Percentiles rank a stretch among this genome's conserved stretches.
Conservation (phyloP, 306 rosid species). For the Quercus agrifolia region DNA sequence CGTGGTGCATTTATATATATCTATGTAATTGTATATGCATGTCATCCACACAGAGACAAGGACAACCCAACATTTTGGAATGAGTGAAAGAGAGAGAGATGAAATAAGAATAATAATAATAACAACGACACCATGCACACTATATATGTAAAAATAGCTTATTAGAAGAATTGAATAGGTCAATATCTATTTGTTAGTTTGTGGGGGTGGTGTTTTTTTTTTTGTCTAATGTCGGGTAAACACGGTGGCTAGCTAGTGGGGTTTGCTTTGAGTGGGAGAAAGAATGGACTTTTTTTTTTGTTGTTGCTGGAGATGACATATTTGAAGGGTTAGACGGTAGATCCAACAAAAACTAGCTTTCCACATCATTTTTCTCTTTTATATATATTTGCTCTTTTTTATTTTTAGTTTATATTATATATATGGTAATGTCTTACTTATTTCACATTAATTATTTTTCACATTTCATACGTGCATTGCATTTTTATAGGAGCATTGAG, state of each 20-base stretch:
- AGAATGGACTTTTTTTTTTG: not conserved
- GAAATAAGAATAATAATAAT: not conserved
- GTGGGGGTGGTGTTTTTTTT: conserved; percentile 2
- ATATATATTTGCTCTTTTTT: not conserved
- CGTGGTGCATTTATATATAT: no score
- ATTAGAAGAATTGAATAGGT: not conserved
- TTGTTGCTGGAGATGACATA: not conserved
- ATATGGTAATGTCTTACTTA: no score
- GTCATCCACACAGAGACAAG: conserved; percentile 3
- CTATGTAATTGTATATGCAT: no score
- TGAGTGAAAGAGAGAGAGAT: not conserved
- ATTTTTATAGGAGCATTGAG: no score
- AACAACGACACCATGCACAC: no score
- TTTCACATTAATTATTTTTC: no score
- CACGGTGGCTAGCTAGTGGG: not conserved
- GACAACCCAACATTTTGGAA: conserved; percentile 6
- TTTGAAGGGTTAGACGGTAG: not conserved
- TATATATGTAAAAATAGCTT: not conserved
- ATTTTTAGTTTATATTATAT: no score
- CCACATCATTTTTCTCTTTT: not conserved
- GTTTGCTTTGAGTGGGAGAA: not conserved
- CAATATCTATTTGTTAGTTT: not conserved
- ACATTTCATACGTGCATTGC: no score
- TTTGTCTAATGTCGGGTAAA: conserved; percentile 9
- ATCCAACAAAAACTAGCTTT: not conserved